Evolutionary conservation across 495 filamentous ascomycete genomes (phyloP), one percentile per base, ranked within the genome.

Genomic region (Lichenothelia convexa): DNA sequence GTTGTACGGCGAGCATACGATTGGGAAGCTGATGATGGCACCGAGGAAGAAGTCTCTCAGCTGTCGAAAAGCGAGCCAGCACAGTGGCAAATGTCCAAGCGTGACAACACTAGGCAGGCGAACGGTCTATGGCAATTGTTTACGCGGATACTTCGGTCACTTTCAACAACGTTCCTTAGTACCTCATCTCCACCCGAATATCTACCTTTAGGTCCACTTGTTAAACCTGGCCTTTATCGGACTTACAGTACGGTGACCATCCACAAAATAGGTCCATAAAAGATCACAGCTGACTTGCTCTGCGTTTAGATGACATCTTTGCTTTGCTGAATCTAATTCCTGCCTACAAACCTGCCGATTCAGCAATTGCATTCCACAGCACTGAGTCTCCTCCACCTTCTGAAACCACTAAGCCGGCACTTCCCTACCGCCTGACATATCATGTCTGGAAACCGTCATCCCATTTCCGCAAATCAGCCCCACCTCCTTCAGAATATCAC

Each of bases 391-490:
- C n/a, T n/a, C n/a, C 45, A 13, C 36, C 29, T 36, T 23, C 3
- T 16, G 43, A 42, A 4, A 22, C 41, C 2, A 24, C 40, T 0
- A n/a, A 32, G 13, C 29, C 24, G 8, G 38, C 47, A 13, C 19
- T 38, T 18, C 12, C 78, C 15, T 89, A 78, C 63, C 64, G 66
- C 30, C 59, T 87, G 30, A 64, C 73, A 27, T 91, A 74, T 53
- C 53, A 89, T 52, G 57, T 92, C 44, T 92, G 77, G 72, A 93
- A 89, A 50, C 70, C 80, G 12, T 58, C 53, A n/a, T 65, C 69
- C 0, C 54, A 62, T 2, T 86, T 84, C 61, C 67, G 70, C 27
- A 94, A 93, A 49, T 63, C 73, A 8, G 64, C 72, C 16, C 85
- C 77, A 13, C 73, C 76, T 1, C 36, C 68, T 0, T 85, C 89